A percentile compares a stretch with the other conserved stretches of the same genome.
Evolutionary conservation across 2,329 filamentous ascomycete genomes (phyloP).

Genomic region (Cladosporium austrohemisphaericum): DNA sequence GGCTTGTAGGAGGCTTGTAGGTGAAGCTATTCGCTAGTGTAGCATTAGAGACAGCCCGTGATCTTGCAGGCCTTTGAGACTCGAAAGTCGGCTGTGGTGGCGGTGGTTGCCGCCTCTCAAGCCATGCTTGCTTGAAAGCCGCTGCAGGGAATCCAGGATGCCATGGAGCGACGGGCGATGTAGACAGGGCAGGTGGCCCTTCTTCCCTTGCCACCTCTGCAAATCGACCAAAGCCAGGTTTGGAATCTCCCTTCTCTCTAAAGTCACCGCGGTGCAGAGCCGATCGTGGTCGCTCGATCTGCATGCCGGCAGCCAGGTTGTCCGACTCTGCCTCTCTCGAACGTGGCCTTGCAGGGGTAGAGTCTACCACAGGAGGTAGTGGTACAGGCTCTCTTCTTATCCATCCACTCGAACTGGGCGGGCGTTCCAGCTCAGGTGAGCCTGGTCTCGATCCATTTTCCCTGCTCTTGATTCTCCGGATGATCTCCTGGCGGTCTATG

Average conservation of each 20-base stretch:
- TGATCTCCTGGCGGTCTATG: slow-evolving; percentile 69
- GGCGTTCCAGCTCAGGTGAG: slow-evolving; percentile 25
- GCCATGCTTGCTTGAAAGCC: slow-evolving; percentile 28
- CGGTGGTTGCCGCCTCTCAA: slow-evolving; percentile 16
- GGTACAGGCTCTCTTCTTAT: slow-evolving; percentile 49
- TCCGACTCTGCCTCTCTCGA: slow-evolving; percentile 24
- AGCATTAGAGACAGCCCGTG: slow-evolving; percentile 50
- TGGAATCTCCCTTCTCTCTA: slow-evolving; percentile 42
- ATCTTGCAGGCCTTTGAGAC: slow-evolving; percentile 40
- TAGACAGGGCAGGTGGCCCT: slow-evolving; percentile 33
- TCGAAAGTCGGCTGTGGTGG: slow-evolving; percentile 19
- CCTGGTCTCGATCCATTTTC: slow-evolving; percentile 25
- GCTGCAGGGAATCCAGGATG: slow-evolving; percentile 45
- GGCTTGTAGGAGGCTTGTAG: slow-evolving; percentile 85
- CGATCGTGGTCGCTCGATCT: slow-evolving; percentile 79
- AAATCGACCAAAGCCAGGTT: slow-evolving; percentile 20
- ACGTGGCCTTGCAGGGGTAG: slow-evolving; percentile 17
- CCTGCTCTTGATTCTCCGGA: slow-evolving; percentile 70
- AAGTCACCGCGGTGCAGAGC: slow-evolving; percentile 63
- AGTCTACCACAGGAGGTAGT: slow-evolving; percentile 6
- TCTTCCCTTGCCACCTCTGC: slow-evolving; percentile 18
- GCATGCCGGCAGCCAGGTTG: slow-evolving; percentile 36
- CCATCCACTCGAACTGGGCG: slow-evolving; percentile 29
- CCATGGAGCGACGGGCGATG: slow-evolving; percentile 58
- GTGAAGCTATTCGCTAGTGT: slow-evolving; percentile 76